A percentile compares a stretch with the other conserved stretches of the same genome.
Conservation (phyloP, 2,329 filamentous ascomycete genomes). For the Septoria petroselini region DNA sequence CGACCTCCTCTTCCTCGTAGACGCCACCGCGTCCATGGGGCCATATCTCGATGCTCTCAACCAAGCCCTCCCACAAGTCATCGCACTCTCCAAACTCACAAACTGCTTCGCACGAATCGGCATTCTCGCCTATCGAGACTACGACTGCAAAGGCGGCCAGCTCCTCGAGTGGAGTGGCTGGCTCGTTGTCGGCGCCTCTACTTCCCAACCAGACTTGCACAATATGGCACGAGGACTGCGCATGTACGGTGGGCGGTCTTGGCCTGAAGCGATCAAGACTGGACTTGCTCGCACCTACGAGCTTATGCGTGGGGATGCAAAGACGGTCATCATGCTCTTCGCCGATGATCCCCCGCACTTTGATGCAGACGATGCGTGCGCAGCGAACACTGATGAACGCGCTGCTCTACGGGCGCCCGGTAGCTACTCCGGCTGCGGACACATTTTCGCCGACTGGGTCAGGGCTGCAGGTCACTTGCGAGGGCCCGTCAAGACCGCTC, state of each 20-base stretch:
- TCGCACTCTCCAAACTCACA: conserved; percentile 18
- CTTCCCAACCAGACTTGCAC: conserved; percentile 7
- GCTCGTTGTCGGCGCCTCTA: not conserved
- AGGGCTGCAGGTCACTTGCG: conserved; percentile 9
- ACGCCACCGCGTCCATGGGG: conserved; percentile 20
- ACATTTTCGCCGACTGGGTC: conserved; percentile 17
- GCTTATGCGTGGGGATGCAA: conserved; percentile 17
- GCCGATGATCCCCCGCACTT: conserved; percentile 20
- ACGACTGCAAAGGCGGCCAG: conserved; percentile 2
- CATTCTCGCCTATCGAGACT: conserved; percentile 20
- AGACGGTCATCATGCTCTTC: conserved; percentile 16
- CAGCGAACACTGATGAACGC: conserved; percentile 1
- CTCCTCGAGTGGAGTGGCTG: conserved; percentile 20
- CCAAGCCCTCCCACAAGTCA: conserved; percentile 20
- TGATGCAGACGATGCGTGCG: not conserved
- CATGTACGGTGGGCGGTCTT: conserved; percentile 2
- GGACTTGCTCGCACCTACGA: conserved; percentile 19
- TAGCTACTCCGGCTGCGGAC: conserved; percentile 16
- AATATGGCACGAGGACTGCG: conserved; percentile 6
- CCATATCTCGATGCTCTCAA: conserved; percentile 13
- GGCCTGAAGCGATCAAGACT: conserved; percentile 21
- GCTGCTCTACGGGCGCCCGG: conserved; percentile 4
- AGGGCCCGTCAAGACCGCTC: conserved; percentile 14
- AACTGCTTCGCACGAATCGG: conserved; percentile 19
- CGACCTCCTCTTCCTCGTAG: conserved; percentile 21